Base-by-base conservation (phyloP, 2,329 filamentous ascomycete species). In the Aureobasidium melanogenum region DNA sequence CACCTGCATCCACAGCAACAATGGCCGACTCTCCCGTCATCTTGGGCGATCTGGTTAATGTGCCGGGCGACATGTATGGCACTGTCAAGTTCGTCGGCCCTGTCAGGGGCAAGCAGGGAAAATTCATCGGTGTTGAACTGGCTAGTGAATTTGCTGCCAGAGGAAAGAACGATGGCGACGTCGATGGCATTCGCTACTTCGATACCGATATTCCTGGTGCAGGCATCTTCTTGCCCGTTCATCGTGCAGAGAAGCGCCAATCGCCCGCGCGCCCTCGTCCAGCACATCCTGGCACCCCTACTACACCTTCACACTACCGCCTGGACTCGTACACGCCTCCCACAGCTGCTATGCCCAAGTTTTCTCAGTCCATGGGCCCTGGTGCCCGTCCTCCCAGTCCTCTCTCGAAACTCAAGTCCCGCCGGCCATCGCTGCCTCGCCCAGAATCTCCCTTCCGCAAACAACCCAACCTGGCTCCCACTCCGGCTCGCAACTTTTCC, bases 121-220 rank as follows among this genome's bases (percentile, higher is more conserved):
- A 84, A 22, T 99, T 99, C 79, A 91, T 90, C 34, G 94, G 94
- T 48, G 89, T 99, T 38, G 94, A 99, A 75, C 80, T 99, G 65
- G 85, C 87, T 69, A 79, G 84, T 58, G 89, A 96, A 67, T 95
- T 88, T 77, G 89, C 91, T 36, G 75, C 81, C 56, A 84, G 88
- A 71, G 94, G 94, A 36, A 99, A 99, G 80, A 99, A 99, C 71
- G 95, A 84, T 69, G 94, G 94, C 65, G 92, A 96, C 73, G 94
- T 97, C 60, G 93, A 97, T 67, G 94, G 80, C 43, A 79, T 78
- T 63, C 79, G 78, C 61, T 99, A 99, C 76, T 99, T 99, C 73
- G 81, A 80, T 38, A 96, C 94, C 12, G 82, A 82, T 3, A 76
- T 87, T 24, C 84, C 89, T 0, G 91, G 91, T 64, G 86, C 94